These are phyloP conservation scores for Geranium rotundifolium DNA, from an alignment of 345 rosid species.

Conservation along the genomic window DNA sequence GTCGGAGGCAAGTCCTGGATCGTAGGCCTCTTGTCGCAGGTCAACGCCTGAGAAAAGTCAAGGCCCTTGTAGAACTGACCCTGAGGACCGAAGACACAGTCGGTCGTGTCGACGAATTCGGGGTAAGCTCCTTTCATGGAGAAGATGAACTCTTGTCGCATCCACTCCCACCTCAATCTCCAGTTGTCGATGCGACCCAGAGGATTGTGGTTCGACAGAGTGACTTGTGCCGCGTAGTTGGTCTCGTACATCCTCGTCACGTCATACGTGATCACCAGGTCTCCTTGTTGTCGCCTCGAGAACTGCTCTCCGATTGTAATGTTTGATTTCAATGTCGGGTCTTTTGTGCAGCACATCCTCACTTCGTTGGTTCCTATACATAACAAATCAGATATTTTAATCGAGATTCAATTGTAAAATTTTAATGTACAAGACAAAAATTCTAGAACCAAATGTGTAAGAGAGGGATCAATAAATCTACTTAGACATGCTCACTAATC, in stretches of 20 bases:
- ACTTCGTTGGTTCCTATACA: slow-evolving; percentile 8
- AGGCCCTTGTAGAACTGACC: slow-evolving; percentile 17
- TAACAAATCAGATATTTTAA: neutral
- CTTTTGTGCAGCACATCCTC: slow-evolving; percentile 29
- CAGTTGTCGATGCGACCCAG: slow-evolving; percentile 46
- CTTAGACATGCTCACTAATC: too few relatives aligned
- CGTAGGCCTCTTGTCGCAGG: slow-evolving; percentile 30
- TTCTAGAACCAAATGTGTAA: too few relatives aligned
- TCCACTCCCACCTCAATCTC: slow-evolving; percentile 64
- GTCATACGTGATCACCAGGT: slow-evolving; percentile 37
- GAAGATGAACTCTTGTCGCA: slow-evolving; percentile 34
- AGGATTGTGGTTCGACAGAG: slow-evolving; percentile 34
- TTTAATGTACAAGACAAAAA: too few relatives aligned
- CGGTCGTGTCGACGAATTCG: slow-evolving; percentile 15
- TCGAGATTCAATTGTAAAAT: too few relatives aligned
- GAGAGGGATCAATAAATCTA: too few relatives aligned
- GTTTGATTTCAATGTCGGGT: slow-evolving; percentile 9
- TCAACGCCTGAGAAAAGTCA: slow-evolving; percentile 36
- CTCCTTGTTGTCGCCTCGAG: slow-evolving; percentile 29
- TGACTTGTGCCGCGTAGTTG: slow-evolving; percentile 32
- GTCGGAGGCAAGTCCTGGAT: slow-evolving; percentile 33
- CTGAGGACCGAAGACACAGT: slow-evolving; percentile 34
- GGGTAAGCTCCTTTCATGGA: slow-evolving; percentile 44
- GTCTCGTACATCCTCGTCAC: slow-evolving; percentile 15
- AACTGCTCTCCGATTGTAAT: slow-evolving; percentile 5